Base-by-base conservation (phyloP, 2,329 filamentous ascomycete genomes). In the Pseudogymnoascus sp. region DNA sequence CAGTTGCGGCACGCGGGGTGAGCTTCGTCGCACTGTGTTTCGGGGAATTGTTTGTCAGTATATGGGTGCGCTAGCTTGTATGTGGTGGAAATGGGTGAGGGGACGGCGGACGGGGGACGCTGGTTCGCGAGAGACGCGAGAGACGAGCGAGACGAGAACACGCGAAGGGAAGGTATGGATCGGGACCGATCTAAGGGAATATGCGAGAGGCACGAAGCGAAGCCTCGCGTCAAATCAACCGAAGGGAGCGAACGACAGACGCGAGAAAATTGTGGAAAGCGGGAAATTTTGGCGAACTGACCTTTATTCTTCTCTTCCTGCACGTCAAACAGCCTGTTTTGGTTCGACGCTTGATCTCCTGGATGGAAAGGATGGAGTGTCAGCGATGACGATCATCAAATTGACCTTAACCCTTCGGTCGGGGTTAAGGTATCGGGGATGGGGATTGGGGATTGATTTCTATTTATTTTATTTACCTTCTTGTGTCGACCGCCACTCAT, bases 1-100 rank as follows among this genome's bases (percentile, higher is more conserved):
- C 90, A 95, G 73, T 95, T 91, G 78, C 91, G 87, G 81, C 95
- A 99, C 65, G 88, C 87, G 21, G 95, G 95, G 76, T 96, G 92
- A 66, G 86, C 87, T 81, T 99, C 95, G 84, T 97, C 95, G 79
- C 95, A 99, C 95, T 97, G 75, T 34, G 69, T 69, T 59, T 34
- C 26, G 54, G 34, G 18, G 66, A 67, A 67, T 65, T 68, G 63
- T 69, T 69, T 64, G 70, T 67, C 61, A 26, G 23, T 18, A 42
- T 34, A 10, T 8, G 23, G 60, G 34, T 42, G 39, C 39, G 45
- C 65, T 67, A 62, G 66, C 64, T 31, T 31, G 29, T 8, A 31
- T 59, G 65, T 62, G 65, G 62, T 61, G 54, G 54, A 37, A 26
- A 45, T 63, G 62, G 66, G 64, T 66, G 68, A 16, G 42, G 42